Percentiles rank a stretch among this genome's conserved stretches.
phyloP scores from a whole-genome alignment of 2,329 filamentous ascomycete genomes.

The Aphanocladium album region DNA sequence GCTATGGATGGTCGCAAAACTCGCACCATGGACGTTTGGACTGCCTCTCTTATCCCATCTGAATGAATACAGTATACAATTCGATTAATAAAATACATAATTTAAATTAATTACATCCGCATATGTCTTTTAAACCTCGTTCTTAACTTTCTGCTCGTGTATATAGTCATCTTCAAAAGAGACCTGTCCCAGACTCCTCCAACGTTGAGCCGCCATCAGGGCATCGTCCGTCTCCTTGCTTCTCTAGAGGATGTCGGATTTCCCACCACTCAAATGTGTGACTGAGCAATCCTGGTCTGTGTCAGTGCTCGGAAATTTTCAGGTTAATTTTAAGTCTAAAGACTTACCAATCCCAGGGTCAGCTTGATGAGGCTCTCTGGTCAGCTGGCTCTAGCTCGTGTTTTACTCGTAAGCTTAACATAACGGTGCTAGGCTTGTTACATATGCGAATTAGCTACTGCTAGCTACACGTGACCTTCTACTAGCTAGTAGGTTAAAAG shows the following conservation, averaged over 20 bases:
- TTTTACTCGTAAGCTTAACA: no score
- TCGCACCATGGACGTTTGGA: slow-evolving; percentile 41
- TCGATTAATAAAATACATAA: background rate
- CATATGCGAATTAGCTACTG: no score
- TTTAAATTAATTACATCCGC: background rate
- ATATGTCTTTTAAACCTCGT: background rate
- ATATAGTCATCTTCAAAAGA: slow-evolving; percentile 36
- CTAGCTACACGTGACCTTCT: no score
- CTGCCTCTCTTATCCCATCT: slow-evolving; percentile 2
- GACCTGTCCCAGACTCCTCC: slow-evolving; percentile 39
- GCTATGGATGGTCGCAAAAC: slow-evolving; percentile 26
- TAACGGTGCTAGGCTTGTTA: no score
- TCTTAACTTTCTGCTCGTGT: background rate
- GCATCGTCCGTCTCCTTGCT: slow-evolving; percentile 38
- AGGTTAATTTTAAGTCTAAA: background rate
- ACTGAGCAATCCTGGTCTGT: slow-evolving; percentile 38
- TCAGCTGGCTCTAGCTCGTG: no score
- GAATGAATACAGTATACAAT: background rate
- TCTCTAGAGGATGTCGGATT: slow-evolving; percentile 37
- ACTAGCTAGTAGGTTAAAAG: no score
- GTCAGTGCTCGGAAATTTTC: background rate
- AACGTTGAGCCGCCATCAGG: slow-evolving; percentile 38
- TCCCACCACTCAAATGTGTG: slow-evolving; percentile 37
- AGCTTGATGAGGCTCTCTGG: slow-evolving; percentile 48
- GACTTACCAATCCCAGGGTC: slow-evolving; percentile 47